phyloP scores from a whole-genome alignment of 1,284 basidiomycete genomes.

The Xerocomus minutiporus region DNA sequence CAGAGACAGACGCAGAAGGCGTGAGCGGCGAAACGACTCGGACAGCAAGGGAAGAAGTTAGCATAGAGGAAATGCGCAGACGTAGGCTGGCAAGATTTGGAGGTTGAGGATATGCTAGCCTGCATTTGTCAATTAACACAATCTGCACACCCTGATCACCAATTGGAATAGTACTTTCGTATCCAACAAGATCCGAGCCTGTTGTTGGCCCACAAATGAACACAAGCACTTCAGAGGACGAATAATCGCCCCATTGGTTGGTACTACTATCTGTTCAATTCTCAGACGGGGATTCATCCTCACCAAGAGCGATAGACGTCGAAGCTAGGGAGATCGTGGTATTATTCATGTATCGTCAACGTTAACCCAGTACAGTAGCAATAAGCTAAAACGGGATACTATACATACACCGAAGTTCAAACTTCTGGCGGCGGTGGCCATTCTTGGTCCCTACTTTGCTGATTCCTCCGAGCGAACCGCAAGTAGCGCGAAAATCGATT shows the following conservation, averaged over 20 bases:
- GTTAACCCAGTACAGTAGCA: not conserved
- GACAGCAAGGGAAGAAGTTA: constrained; percentile 37
- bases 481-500: constrained; percentile 67
- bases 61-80: constrained; percentile 73
- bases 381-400: not conserved
- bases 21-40: constrained; percentile 16
- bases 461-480: constrained; percentile 53
- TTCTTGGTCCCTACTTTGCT: constrained; percentile 28
- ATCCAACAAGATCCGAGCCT: not conserved
- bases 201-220: not conserved
- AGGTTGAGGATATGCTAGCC: constrained; percentile 25
- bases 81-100: constrained; percentile 76
- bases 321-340: not conserved
- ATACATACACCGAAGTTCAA: constrained; percentile 2
- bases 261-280: too few relatives aligned
- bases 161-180: not conserved
- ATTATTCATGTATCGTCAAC: not conserved
- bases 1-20: constrained; percentile 24
- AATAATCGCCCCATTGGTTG: not conserved
- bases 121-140: not conserved
- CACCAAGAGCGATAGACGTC: not conserved
- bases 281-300: too few relatives aligned
- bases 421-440: constrained; percentile 7
- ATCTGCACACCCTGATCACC: not conserved
- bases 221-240: not conserved